These are phyloP conservation scores for Hyphodiscus sp. DNA, from an alignment of 2,329 filamentous ascomycete species.

Conservation along the genomic window DNA sequence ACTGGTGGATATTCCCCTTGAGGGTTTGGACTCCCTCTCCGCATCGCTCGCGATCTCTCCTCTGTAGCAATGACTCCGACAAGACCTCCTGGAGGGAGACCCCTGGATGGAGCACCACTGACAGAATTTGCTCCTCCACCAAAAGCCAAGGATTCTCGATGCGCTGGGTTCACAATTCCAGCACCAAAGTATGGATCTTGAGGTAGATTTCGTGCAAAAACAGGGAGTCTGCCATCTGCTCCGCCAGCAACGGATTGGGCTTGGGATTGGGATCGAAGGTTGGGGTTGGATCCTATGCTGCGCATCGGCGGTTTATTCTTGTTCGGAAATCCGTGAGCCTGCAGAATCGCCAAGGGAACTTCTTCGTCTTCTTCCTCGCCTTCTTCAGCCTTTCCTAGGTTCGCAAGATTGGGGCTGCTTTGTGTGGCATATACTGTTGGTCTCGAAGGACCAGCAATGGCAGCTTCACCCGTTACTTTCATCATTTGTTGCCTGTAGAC, in stretches of 20 bases:
- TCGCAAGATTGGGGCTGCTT: conserved; percentile 54
- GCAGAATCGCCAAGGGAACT: conserved; percentile 76
- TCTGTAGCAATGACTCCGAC: conserved; percentile 85
- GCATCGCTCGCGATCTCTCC: conserved; percentile 70
- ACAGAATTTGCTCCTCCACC: conserved; percentile 48
- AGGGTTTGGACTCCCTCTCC: conserved; percentile 69
- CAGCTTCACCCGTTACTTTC: conserved; percentile 79
- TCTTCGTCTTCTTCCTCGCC: conserved; percentile 77
- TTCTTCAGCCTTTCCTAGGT: conserved; percentile 36
- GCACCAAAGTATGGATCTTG: conserved; percentile 81
- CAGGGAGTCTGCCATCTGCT: conserved; percentile 50
- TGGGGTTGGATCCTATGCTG: conserved; percentile 63
- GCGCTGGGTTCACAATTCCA: conserved; percentile 62
- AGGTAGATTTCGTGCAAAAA: conserved; percentile 76
- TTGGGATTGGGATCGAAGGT: conserved; percentile 60
- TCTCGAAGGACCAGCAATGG: conserved; percentile 38
- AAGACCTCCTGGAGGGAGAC: conserved; percentile 64
- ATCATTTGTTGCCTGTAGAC: conserved; percentile 95
- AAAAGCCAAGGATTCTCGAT: conserved; percentile 69
- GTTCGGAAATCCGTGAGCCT: conserved; percentile 81
- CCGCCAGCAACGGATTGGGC: conserved; percentile 54
- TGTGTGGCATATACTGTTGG: conserved; percentile 51
- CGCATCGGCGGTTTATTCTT: conserved; percentile 69
- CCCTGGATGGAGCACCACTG: conserved; percentile 29
- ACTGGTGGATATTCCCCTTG: conserved; percentile 40